phyloP scores from a whole-genome alignment of 257 asterid genomes.

The Lavandula angustifolia region DNA sequence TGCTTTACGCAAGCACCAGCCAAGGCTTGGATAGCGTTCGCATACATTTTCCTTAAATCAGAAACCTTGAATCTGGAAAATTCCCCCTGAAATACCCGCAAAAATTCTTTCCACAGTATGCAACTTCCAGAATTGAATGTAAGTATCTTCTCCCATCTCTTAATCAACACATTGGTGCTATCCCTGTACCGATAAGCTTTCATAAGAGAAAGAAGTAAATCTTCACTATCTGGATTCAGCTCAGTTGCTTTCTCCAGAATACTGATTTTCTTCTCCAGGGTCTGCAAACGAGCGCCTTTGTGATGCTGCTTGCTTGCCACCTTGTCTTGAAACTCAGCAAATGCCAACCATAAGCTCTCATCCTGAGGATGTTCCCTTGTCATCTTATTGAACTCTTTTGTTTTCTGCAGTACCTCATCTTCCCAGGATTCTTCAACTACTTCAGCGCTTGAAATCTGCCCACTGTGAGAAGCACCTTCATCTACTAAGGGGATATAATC shows the following conservation, averaged over 20 bases:
- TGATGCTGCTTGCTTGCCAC: constrained; percentile 86
- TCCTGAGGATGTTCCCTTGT: constrained; percentile 91
- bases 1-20: constrained; percentile 84
- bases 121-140: constrained; percentile 72
- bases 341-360: constrained; percentile 73
- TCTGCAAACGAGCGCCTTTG: constrained; percentile 91
- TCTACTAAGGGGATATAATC: constrained; percentile 64
- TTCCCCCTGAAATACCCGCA: constrained; percentile 75
- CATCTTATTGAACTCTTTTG: constrained; percentile 80
- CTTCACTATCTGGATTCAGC: constrained; percentile 87
- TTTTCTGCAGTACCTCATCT: constrained; percentile 76
- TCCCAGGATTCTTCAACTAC: constrained; percentile 92
- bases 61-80: constrained; percentile 95
- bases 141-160: constrained; percentile 90
- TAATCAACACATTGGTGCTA: constrained; percentile 63
- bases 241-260: constrained; percentile 94
- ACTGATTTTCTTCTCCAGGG: constrained; percentile 91
- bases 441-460: constrained; percentile 31
- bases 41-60: constrained; percentile 87
- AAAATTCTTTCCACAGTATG: constrained; percentile 90
- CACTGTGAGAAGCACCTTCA: constrained; percentile 43
- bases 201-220: constrained; percentile 79
- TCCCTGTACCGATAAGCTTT: constrained; percentile 82
- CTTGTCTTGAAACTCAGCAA: constrained; percentile 90
- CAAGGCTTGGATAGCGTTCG: constrained; percentile 86